phyloP scores from a whole-genome alignment of 2,329 filamentous ascomycete genomes.

The Pyrenochaeta sp. region DNA sequence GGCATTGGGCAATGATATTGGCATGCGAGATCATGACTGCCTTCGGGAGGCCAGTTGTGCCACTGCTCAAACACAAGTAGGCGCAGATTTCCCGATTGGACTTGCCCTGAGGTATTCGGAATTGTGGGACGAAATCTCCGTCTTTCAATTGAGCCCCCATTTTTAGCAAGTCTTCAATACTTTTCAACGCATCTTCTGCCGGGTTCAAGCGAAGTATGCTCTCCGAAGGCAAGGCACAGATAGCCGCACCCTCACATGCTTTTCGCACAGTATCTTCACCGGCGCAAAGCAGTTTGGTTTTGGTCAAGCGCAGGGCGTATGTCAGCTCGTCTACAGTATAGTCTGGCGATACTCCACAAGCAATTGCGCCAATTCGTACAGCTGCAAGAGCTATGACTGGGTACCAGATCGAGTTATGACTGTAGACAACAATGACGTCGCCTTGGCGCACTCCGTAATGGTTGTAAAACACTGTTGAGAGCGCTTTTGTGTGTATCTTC shows the following conservation, averaged over 20 bases:
- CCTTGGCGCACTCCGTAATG: too few relatives aligned
- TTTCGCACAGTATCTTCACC: too few relatives aligned
- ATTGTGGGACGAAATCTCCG: constrained; percentile 56
- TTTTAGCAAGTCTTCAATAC: constrained; percentile 51
- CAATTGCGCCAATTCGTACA: constrained; percentile 1
- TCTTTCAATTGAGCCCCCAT: constrained; percentile 52
- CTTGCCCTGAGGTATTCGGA: constrained; percentile 59
- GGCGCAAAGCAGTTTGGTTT: constrained; percentile 65
- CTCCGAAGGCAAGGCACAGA: constrained; percentile 61
- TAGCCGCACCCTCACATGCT: constrained; percentile 63
- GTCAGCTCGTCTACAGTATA: constrained; percentile 73
- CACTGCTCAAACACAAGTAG: constrained; percentile 49
- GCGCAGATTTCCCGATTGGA: constrained; percentile 63
- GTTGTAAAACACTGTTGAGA: too few relatives aligned
- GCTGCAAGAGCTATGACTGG: background rate
- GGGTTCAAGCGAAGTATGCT: constrained; percentile 64
- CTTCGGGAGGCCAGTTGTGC: constrained; percentile 45
- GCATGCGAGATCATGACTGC: constrained; percentile 39
- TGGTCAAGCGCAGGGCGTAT: constrained; percentile 65
- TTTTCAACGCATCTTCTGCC: constrained; percentile 55
- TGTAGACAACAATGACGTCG: too few relatives aligned
- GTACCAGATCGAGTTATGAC: background rate
- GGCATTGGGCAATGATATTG: constrained; percentile 59
- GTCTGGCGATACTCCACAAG: constrained; percentile 65
- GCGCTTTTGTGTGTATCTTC: too few relatives aligned